phyloP scores from a whole-genome alignment of 305 asterid species.

The Fraxinus ornus region DNA sequence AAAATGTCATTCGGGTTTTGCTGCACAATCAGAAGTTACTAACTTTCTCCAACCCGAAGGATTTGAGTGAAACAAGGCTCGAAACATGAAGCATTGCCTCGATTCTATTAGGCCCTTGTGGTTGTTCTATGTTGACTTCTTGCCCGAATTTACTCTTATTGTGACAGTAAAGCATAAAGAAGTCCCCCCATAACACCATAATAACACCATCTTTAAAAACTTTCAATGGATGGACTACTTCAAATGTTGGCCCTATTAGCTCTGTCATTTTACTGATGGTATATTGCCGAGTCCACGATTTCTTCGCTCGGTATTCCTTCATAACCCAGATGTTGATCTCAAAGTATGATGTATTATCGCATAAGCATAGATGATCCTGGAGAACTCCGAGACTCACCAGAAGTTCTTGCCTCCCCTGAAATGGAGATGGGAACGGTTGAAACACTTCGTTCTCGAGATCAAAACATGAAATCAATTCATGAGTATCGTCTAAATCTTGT shows the following conservation, averaged over 20 bases:
- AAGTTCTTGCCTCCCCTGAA: slow-evolving; percentile 1
- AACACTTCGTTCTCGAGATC: slow-evolving; percentile 45
- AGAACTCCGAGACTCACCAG: slow-evolving; percentile 39
- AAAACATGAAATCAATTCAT: slow-evolving; percentile 38
- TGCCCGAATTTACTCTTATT: slow-evolving; percentile 23
- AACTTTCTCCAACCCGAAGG: slow-evolving; percentile 26
- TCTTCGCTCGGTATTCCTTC: slow-evolving; percentile 48
- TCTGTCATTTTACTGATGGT: slow-evolving; percentile 36
- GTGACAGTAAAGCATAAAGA: slow-evolving; percentile 37
- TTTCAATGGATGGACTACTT: slow-evolving; percentile 31
- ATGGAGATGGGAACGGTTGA: slow-evolving; percentile 38
- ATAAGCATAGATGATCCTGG: slow-evolving; percentile 32
- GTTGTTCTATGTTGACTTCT: slow-evolving; percentile 33
- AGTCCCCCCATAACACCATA: slow-evolving; percentile 47
- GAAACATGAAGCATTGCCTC: slow-evolving; percentile 40
- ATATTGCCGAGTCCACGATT: slow-evolving; percentile 43
- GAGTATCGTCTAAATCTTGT: slow-evolving; percentile 23
- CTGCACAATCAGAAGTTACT: not conserved
- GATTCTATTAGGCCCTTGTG: slow-evolving; percentile 37
- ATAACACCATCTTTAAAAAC: slow-evolving; percentile 46
- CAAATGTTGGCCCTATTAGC: slow-evolving; percentile 31
- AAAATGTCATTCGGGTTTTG: not conserved
- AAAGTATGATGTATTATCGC: slow-evolving; percentile 32
- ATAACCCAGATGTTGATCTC: slow-evolving; percentile 55
- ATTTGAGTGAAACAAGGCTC: slow-evolving; percentile 24